Base-by-base conservation (phyloP, 1,284 basidiomycete genomes). In the Austropuccinia psidii region DNA sequence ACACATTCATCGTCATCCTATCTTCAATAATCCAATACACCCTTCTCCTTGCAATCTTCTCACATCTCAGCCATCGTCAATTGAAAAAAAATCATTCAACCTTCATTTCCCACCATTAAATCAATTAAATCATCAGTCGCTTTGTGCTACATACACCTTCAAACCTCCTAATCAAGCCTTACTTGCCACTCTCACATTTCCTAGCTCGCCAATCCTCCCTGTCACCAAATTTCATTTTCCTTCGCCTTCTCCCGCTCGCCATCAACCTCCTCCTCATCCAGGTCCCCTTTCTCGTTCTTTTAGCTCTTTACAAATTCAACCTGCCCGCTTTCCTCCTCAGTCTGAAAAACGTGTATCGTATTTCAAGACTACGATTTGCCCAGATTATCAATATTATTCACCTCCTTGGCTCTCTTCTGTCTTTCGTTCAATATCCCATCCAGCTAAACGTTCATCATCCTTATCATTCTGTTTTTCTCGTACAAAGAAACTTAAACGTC, bases 251-350 rank as follows among this genome's bases (percentile, higher is more conserved):
- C 65, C 65, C 21, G 21, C 33, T 39, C 52, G 50, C 19, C 65
- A 54, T 35, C 65, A 39, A 17, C 65, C 65, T 19, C 65, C 65
- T 19, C 65, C 65, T 43, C 52, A 54, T 57, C 65, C 65, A 31
- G 47, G 64, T 24, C 45, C 45, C 4, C 64, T 27, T 45, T 21
- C 43, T 6, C 13, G 13, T 1, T 6, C 41, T 19, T 37, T 47
- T n/a, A 21, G 24, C 13, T 45, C 29, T 15, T n/a, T 45, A 35
- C n/a, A n/a, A n/a, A n/a, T n/a, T n/a, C n/a, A n/a, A n/a, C n/a
- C n/a, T n/a, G n/a, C n/a, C n/a, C n/a, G n/a, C n/a, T n/a, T n/a
- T n/a, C n/a, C n/a, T n/a, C n/a, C n/a, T n/a, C n/a, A n/a, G n/a
- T n/a, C n/a, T n/a, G n/a, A n/a, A n/a, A n/a, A n/a, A n/a, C n/a